Conservation (phyloP, 257 asterid genomes). For the Capsicum rhomboideum region DNA sequence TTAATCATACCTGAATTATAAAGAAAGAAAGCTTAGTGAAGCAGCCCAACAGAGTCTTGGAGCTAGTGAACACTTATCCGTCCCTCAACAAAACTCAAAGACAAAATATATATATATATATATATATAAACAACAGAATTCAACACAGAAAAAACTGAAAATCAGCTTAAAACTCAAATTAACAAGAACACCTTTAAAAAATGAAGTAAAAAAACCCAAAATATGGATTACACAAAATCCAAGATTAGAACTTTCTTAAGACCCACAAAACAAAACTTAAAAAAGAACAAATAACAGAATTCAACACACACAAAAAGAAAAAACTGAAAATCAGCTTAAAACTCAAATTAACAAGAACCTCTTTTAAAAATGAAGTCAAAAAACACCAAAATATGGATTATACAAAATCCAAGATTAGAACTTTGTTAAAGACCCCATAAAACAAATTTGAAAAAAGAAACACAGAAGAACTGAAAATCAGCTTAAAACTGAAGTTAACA, state of each 20-base stretch:
- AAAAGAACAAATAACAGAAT: neutral
- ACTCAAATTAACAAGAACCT: neutral
- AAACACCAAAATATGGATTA: too few species aligned
- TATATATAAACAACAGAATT: neutral
- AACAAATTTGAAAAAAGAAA: neutral
- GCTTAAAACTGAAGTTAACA: neutral
- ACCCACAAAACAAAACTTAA: neutral
- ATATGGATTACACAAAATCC: neutral
- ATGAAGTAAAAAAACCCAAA: neutral
- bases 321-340: neutral
- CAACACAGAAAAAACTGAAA: neutral
- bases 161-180: neutral
- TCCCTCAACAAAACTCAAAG: neutral
- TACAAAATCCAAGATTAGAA: too few species aligned
- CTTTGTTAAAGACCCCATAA: neutral
- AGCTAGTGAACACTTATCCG: neutral
- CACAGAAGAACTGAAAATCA: neutral
- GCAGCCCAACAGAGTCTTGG: neutral
- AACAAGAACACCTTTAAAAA: neutral
- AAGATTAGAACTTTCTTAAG: neutral
- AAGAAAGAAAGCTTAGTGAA: neutral
- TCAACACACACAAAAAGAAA: neutral
- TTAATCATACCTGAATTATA: slow-evolving; percentile 1
- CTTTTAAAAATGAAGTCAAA: too few species aligned
- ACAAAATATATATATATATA: too few species aligned